A percentile compares a stretch with the other conserved stretches of the same genome.
Evolutionary conservation across 306 rosid species (phyloP).

Genomic region (Glycine tomentella): DNA sequence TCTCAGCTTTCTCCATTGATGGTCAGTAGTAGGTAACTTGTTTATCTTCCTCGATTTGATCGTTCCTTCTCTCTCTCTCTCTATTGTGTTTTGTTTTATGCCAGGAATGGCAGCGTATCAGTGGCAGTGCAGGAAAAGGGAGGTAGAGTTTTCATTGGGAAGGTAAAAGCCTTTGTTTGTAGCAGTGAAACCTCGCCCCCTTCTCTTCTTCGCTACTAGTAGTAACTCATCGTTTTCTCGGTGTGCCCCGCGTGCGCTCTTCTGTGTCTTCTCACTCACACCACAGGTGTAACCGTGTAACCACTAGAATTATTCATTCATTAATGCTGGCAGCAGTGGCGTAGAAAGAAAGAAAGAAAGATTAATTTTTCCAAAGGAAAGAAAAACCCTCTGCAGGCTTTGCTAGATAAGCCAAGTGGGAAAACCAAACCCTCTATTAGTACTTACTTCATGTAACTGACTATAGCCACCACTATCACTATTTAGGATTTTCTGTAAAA

Average conservation of each 20-base stretch:
- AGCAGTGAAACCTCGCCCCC: slow-evolving; percentile 36
- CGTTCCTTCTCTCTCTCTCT: slow-evolving; percentile 52
- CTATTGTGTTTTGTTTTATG: slow-evolving; percentile 49
- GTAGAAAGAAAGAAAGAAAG: not conserved
- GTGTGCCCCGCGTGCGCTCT: slow-evolving; percentile 46
- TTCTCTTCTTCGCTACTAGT: slow-evolving; percentile 18
- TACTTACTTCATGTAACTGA: slow-evolving; percentile 45
- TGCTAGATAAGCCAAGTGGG: slow-evolving; percentile 47
- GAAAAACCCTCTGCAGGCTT: slow-evolving; percentile 47
- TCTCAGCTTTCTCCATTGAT: slow-evolving; percentile 25
- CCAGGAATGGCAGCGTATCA: slow-evolving; percentile 80
- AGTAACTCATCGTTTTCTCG: slow-evolving; percentile 34
- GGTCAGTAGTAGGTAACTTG: slow-evolving; percentile 59
- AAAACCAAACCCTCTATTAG: slow-evolving; percentile 31
- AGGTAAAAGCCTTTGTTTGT: slow-evolving; percentile 70
- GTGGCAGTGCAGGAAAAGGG: slow-evolving; percentile 75
- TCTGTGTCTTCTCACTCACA: not conserved
- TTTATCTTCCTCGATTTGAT: slow-evolving; percentile 85
- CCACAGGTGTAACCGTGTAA: not conserved
- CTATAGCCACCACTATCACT: slow-evolving; percentile 50
- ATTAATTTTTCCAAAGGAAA: slow-evolving; percentile 43
- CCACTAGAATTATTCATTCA: not conserved
- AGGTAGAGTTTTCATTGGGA: slow-evolving; percentile 93
- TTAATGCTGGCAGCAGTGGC: slow-evolving; percentile 23
- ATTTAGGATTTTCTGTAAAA: slow-evolving; percentile 68